Conservation (phyloP, 148 eudicot species). For the Silene latifolia region DNA sequence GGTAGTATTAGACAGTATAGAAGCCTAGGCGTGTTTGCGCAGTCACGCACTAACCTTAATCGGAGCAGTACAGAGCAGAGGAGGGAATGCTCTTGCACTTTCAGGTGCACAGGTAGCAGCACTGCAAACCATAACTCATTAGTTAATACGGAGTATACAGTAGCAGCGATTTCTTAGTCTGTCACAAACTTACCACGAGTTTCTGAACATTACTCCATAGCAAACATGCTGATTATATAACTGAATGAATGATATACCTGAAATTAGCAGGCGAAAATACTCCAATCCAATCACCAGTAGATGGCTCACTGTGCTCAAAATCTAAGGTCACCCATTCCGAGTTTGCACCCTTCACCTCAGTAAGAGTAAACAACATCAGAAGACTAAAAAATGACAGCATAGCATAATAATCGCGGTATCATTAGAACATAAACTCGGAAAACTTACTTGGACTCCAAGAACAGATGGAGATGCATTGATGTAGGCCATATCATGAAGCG, state of each 20-base stretch:
- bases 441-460: neutral
- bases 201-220: too few species aligned
- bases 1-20: too few species aligned
- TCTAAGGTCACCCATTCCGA: neutral
- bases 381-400: neutral
- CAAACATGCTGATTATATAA: too few species aligned
- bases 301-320: constrained; percentile 26
- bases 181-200: neutral
- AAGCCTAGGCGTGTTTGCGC: neutral
- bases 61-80: constrained; percentile 29
- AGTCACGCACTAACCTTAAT: constrained; percentile 12
- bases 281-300: constrained; percentile 80
- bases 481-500: neutral
- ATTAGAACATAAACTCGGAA: neutral
- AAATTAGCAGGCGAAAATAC: constrained; percentile 92
- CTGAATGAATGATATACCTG: constrained; percentile 37
- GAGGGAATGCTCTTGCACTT: constrained; percentile 13
- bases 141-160: too few species aligned
- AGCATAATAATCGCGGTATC: neutral
- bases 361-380: neutral
- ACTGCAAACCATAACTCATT: constrained; percentile 15
- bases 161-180: neutral
- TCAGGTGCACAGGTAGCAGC: constrained; percentile 11
- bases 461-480: neutral
- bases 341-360: neutral